These are phyloP conservation scores for Xanthoparmelia taractica DNA, from an alignment of 495 filamentous ascomycete species.

Conservation along the genomic window DNA sequence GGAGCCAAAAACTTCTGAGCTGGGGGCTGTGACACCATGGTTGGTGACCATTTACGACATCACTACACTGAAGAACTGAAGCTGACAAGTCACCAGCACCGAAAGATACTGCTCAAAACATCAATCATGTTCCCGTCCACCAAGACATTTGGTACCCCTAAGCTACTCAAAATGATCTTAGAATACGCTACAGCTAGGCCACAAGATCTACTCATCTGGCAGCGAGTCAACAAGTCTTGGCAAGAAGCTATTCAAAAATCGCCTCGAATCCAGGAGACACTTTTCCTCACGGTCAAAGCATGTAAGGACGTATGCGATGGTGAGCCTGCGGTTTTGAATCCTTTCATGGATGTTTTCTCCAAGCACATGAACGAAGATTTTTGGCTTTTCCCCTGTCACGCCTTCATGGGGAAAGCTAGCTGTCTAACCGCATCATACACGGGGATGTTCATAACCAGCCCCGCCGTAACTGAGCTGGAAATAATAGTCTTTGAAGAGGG, in stretches of 20 bases:
- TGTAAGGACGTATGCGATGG: not conserved
- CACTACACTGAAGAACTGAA: not conserved
- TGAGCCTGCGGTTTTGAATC: not conserved
- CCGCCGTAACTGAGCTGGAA: not conserved
- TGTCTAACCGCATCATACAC: not conserved
- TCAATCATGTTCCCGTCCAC: conserved; percentile 4
- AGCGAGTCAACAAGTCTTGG: conserved; percentile 8
- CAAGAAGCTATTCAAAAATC: conserved; percentile 1
- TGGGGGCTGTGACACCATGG: not conserved
- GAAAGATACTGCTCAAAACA: not conserved
- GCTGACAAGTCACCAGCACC: not conserved
- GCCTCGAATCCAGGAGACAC: conserved; percentile 1
- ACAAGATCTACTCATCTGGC: conserved; percentile 5
- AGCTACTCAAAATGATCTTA: conserved; percentile 4
- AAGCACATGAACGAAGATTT: not conserved
- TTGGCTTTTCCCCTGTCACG: not conserved
- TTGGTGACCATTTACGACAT: not conserved
- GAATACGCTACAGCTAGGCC: not conserved
- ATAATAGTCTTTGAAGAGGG: too few species aligned
- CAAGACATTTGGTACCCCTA: not conserved
- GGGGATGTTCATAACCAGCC: not conserved
- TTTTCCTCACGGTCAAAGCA: not conserved
- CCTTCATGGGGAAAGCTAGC: not conserved
- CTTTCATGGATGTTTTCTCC: not conserved
- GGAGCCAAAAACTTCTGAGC: not conserved